Evolutionary conservation across 2,329 filamentous ascomycete genomes (phyloP).

Genomic region (Ophiocordyceps sinensis): DNA sequence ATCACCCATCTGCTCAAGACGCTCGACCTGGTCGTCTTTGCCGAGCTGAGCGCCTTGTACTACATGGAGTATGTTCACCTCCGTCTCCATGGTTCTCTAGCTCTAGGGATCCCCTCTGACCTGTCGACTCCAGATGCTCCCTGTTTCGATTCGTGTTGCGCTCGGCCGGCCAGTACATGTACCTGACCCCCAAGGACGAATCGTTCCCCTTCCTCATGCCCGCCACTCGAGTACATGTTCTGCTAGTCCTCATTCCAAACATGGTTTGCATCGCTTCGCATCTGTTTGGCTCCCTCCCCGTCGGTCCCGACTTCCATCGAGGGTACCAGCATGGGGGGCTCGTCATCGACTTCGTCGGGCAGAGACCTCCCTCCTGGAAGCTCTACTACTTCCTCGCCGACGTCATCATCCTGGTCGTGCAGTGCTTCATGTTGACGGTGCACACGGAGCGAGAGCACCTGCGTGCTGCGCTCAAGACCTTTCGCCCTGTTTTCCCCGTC

Average conservation of each 20-base stretch:
- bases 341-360: conserved; percentile 53
- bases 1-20: conserved; percentile 44
- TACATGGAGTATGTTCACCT: conserved; percentile 48
- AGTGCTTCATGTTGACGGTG: conserved; percentile 50
- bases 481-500: conserved; percentile 17
- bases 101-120: neutral
- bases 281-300: conserved; percentile 36
- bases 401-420: conserved; percentile 37
- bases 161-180: conserved; percentile 44
- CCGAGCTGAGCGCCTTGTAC: conserved; percentile 50
- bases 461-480: conserved; percentile 29
- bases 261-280: conserved; percentile 46
- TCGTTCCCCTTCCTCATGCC: conserved; percentile 39
- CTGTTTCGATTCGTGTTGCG: conserved; percentile 48
- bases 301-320: conserved; percentile 44
- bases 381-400: conserved; percentile 42
- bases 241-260: conserved; percentile 44
- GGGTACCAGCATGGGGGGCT: conserved; percentile 55
- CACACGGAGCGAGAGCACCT: conserved; percentile 46
- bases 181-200: conserved; percentile 48
- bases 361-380: conserved; percentile 44
- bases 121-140: conserved; percentile 37
- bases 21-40: conserved; percentile 49
- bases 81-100: neutral
- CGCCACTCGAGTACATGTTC: conserved; percentile 40